phyloP scores from a whole-genome alignment of 2,329 filamentous ascomycete species.

The Hypomyces perniciosus region DNA sequence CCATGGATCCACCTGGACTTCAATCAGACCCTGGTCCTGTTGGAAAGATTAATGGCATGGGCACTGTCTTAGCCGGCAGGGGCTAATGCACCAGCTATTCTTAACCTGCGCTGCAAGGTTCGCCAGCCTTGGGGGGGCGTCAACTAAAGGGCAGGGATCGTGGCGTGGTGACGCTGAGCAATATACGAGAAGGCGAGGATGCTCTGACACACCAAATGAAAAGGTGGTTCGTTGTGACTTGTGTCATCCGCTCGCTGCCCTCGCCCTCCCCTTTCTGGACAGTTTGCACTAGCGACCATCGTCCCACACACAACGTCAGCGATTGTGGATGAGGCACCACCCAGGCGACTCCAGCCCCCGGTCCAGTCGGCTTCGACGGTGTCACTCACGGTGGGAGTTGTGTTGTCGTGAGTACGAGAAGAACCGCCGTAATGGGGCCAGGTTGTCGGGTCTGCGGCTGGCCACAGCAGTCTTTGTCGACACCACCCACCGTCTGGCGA shows the following conservation, averaged over 20 bases:
- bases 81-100: slow-evolving; percentile 40
- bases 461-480: slow-evolving; percentile 10
- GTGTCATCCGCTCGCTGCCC: slow-evolving; percentile 23
- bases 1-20: slow-evolving; percentile 21
- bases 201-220: slow-evolving; percentile 47
- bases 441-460: slow-evolving; percentile 13
- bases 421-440: slow-evolving; percentile 14
- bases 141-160: slow-evolving; percentile 27
- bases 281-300: slow-evolving; percentile 23
- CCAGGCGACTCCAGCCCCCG: slow-evolving; percentile 14
- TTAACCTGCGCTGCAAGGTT: slow-evolving; percentile 33
- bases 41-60: slow-evolving; percentile 31
- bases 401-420: not conserved
- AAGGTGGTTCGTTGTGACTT: slow-evolving; percentile 27
- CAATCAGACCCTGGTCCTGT: slow-evolving; percentile 24
- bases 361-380: slow-evolving; percentile 14
- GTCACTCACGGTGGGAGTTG: slow-evolving; percentile 7
- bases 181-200: slow-evolving; percentile 44
- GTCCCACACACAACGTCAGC: slow-evolving; percentile 16
- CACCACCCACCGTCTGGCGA: slow-evolving; percentile 7
- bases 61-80: slow-evolving; percentile 28
- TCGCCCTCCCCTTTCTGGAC: slow-evolving; percentile 21
- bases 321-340: slow-evolving; percentile 11
- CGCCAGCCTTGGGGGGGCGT: slow-evolving; percentile 25
- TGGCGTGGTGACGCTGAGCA: slow-evolving; percentile 40